Evolutionary conservation across 176 grass and related monocot genomes (phyloP), one percentile per base, ranked within the genome.

Genomic region (Avena sativa): DNA sequence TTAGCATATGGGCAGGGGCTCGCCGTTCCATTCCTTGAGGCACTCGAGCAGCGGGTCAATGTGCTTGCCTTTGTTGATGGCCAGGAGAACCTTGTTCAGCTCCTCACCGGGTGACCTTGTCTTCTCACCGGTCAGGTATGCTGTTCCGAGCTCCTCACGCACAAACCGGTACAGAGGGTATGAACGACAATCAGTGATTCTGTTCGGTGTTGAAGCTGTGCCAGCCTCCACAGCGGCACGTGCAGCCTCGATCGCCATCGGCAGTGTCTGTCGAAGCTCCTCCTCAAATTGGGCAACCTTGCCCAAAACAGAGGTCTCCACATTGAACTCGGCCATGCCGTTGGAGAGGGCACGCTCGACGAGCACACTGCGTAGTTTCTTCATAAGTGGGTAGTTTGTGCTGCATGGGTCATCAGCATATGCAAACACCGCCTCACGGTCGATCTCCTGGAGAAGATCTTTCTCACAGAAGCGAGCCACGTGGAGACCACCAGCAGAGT

Each of bases 281-380:
- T 89, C 81, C 50, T 94, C 92, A 43, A 94, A 94, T 48, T 23
- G 74, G 36, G 67, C 59, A 12, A 94, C 88, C 87, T 86, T 94
- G 23, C 79, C 79, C 47, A 94, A 88, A 14, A 94, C 86, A 16
- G 92, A 94, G 0, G 87, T 94, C 25, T 83, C 82, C 0, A 78
- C 52, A 26, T 85, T 58, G 68, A 89, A 64, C 83, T 94, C 92
- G 19, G 46, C 83, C 2, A 64, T 52, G 28, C 89, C 89, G 12
- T 94, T 94, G 52, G 16, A 67, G 36, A 94, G 85, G 36, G 92
- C 92, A 8, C 83, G 70, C 84, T 94, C 92, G 19, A 94, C 92
- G 47, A 94, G 82, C 84, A 91, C 90, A 19, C 87, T 82, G 38
- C 92, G 86, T 14, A 94, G 84, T 87, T 94, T 94, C 89, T 92